A percentile compares a stretch with the other conserved stretches of the same genome.
These are phyloP conservation scores for Croton laevigatus DNA, from an alignment of 441 rosid species.

Conservation along the genomic window DNA sequence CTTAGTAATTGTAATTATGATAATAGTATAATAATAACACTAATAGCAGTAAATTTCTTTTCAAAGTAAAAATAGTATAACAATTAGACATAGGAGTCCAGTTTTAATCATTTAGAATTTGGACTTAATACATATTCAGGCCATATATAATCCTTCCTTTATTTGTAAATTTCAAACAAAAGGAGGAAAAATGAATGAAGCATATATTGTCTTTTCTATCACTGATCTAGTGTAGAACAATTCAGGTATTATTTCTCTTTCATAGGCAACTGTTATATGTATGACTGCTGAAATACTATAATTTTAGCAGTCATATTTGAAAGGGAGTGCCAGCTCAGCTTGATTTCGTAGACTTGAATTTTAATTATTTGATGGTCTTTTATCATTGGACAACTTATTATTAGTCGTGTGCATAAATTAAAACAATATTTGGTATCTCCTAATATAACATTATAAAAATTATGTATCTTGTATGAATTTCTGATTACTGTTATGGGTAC, in stretches of 20 bases:
- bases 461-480: no score
- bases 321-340: constrained; percentile 3
- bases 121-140: no score
- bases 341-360: not conserved
- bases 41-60: no score
- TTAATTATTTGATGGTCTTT: no score
- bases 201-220: not conserved
- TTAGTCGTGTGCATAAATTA: no score
- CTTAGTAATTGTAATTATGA: no score
- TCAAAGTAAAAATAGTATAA: not conserved
- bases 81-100: not conserved
- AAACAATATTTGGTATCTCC: no score
- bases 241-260: constrained; percentile 2
- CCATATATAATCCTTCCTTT: not conserved
- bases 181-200: not conserved
- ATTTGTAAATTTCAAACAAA: not conserved
- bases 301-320: constrained; percentile 4
- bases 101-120: not conserved
- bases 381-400: no score
- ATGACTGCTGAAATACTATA: not conserved
- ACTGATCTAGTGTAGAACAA: not conserved
- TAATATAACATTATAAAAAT: no score
- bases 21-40: no score
- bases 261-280: not conserved
- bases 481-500: no score